Conservation (phyloP, 768 basidiomycete species). For the Aureoboletus auriporus region DNA sequence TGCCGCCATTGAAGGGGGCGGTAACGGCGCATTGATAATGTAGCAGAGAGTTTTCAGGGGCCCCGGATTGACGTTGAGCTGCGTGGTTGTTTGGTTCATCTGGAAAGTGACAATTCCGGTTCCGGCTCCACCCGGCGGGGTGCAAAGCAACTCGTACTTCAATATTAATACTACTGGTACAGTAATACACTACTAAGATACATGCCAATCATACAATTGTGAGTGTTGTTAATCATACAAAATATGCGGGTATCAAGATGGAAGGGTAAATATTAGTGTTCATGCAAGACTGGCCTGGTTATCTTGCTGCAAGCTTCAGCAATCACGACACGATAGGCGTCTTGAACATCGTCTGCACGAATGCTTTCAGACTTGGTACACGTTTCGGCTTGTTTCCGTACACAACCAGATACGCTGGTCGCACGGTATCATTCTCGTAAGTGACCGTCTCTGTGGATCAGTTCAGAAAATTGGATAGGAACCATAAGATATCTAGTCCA, state of each 20-base stretch:
- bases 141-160: too few relatives aligned
- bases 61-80: too few relatives aligned
- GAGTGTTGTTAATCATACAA: conserved; percentile 14
- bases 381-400: conserved; percentile 39
- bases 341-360: conserved; percentile 28
- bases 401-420: conserved; percentile 63
- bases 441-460: conserved; percentile 53
- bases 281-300: too few relatives aligned
- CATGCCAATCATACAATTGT: conserved; percentile 10
- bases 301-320: neutral
- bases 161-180: too few relatives aligned
- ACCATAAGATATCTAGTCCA: too few relatives aligned
- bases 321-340: conserved; percentile 27
- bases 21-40: too few relatives aligned
- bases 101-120: too few relatives aligned
- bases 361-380: conserved; percentile 20
- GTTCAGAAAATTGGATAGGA: neutral
- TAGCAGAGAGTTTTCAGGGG: too few relatives aligned
- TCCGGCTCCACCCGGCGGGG: too few relatives aligned
- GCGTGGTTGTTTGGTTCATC: too few relatives aligned
- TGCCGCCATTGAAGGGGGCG: too few relatives aligned
- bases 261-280: neutral
- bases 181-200: conserved; percentile 1
- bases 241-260: conserved; percentile 12
- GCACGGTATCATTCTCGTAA: conserved; percentile 62